Evolutionary conservation across 768 basidiomycete species (phyloP), one percentile per base, ranked within the genome.

Genomic region (Pleurotus ostreatus): DNA sequence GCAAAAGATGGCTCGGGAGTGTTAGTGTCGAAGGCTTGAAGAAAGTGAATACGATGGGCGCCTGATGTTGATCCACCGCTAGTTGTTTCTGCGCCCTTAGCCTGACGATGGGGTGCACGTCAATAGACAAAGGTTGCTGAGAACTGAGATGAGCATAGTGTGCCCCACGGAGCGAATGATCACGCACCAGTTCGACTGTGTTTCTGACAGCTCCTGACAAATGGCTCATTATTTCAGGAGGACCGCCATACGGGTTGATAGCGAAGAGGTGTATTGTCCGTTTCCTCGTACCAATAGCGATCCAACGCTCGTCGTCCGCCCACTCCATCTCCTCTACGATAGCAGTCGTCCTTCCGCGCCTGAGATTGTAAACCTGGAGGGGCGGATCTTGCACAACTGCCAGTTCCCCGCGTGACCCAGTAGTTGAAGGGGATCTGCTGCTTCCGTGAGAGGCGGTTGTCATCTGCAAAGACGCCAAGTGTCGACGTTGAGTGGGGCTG

Each of bases 201-300:
- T 92, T 88, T 64, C 71, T 66, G 0, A 90, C 84, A 63, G 72
- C 72, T 5, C 80, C 82, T 38, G 79, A 76, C 55, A 85, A 61
- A 69, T 89, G 85, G 48, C 87, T 85, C 34, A 67, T 67, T 30
- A 80, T 69, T 70, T 91, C 85, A 1, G 86, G 74, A 34, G 74
- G 74, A 3, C 92, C 88, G 1, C 89, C 92, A 57, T 85, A 85
- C 3, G 89, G 89, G 65, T 92, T 88, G 6, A 85, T 74, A 6
- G 86, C 81, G 64, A 91, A 93, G 0, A 92, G 70, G 69, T 93
- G 89, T 18, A 85, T 69, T 0, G 83, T 88, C 56, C 83, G 68
- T 61, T 84, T 84, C 64, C 73, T 63, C 39, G 86, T 90, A n/a
- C 77, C 81, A 37, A 91, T 68, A 2, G 82, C 89, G 15, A 84